A percentile compares a stretch with the other conserved stretches of the same genome.
phyloP scores from a whole-genome alignment of 2,329 filamentous ascomycete species.

The Alternaria angustiovoidea region DNA sequence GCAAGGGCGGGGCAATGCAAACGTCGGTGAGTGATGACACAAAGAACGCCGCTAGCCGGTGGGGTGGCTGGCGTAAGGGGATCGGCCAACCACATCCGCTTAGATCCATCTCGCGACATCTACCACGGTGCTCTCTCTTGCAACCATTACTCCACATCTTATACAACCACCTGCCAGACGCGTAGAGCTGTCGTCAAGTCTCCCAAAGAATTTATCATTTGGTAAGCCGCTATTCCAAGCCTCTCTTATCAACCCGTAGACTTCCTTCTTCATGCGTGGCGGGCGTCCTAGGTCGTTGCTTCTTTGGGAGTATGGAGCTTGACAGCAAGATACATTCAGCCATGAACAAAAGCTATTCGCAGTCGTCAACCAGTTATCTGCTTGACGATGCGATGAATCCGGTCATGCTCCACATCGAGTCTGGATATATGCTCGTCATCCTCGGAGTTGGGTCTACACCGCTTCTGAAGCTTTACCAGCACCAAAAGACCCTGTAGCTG shows the following conservation, averaged over 20 bases:
- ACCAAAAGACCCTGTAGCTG: background rate
- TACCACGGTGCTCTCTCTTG: constrained; percentile 12
- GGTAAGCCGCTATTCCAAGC: background rate
- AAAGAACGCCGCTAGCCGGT: constrained; percentile 9
- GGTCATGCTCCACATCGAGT: background rate
- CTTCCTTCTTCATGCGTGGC: background rate
- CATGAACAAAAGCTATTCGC: background rate
- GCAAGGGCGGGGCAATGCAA: constrained; percentile 14
- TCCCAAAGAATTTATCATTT: background rate
- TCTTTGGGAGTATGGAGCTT: background rate
- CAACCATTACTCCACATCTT: background rate
- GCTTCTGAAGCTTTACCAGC: background rate
- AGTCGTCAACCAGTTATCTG: background rate
- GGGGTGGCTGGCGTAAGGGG: constrained; percentile 17
- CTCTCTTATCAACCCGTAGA: background rate
- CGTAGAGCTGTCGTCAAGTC: background rate
- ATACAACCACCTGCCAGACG: background rate
- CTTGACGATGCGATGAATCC: background rate
- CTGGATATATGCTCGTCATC: background rate
- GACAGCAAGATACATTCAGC: background rate
- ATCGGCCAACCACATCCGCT: constrained; percentile 24
- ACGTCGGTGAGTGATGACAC: constrained; percentile 20
- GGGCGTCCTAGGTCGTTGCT: background rate
- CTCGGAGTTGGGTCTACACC: background rate
- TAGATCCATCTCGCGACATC: constrained; percentile 11